Evolutionary conservation across 2,329 filamentous ascomycete species (phyloP).

Genomic region (Fusarium protoensiforme): DNA sequence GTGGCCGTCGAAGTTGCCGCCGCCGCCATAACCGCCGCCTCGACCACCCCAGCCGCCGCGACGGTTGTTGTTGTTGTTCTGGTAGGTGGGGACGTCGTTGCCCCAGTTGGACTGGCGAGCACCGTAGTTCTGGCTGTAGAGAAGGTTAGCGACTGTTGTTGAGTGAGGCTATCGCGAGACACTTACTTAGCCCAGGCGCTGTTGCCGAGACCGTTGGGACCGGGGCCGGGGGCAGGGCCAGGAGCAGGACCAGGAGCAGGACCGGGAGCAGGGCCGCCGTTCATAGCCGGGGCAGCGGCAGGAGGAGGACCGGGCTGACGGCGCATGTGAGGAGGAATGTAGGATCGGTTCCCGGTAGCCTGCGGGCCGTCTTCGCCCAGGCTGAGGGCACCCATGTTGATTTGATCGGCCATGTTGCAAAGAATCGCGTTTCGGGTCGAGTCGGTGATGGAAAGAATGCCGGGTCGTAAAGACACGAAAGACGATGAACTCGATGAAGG

Average conservation of each 20-base stretch:
- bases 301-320: slow-evolving; percentile 49
- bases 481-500: slow-evolving; percentile 23
- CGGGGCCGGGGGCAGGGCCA: slow-evolving; percentile 27
- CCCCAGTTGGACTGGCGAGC: slow-evolving; percentile 50
- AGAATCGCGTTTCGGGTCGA: slow-evolving; percentile 36
- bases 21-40: slow-evolving; percentile 51
- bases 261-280: slow-evolving; percentile 23
- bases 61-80: slow-evolving; percentile 46
- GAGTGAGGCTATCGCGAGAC: background rate
- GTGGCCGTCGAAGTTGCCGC: slow-evolving; percentile 68
- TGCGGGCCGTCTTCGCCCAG: slow-evolving; percentile 59
- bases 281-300: slow-evolving; percentile 40
- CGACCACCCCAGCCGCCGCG: slow-evolving; percentile 50
- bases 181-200: slow-evolving; percentile 74
- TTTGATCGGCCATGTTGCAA: slow-evolving; percentile 81
- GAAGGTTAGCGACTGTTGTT: slow-evolving; percentile 29
- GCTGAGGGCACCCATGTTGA: slow-evolving; percentile 82
- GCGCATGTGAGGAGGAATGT: slow-evolving; percentile 89
- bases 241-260: slow-evolving; percentile 27
- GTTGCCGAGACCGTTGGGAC: slow-evolving; percentile 65
- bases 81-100: slow-evolving; percentile 44
- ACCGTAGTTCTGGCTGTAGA: slow-evolving; percentile 44
- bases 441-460: slow-evolving; percentile 30
- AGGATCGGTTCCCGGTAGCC: slow-evolving; percentile 66
- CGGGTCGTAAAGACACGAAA: slow-evolving; percentile 35